Evolutionary conservation across 805 yeast species (phyloP).

Genomic region (Wickerhamiella parazyma): DNA sequence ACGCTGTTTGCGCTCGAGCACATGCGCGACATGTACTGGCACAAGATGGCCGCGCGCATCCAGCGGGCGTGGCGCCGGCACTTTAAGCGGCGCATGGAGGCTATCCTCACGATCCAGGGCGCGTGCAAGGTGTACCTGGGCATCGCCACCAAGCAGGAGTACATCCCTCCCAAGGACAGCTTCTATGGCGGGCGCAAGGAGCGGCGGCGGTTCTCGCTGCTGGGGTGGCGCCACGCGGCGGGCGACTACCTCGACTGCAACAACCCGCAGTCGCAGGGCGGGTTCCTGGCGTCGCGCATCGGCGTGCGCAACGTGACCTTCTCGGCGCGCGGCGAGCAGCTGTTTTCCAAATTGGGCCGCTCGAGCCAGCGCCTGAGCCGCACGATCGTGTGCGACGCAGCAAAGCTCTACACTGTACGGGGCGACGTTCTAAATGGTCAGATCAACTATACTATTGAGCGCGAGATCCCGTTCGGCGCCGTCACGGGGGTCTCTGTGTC

Average conservation of each 20-base stretch:
- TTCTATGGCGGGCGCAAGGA: slow-evolving; percentile 60
- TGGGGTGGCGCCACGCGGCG: slow-evolving; percentile 78
- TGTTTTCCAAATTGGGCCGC: slow-evolving; percentile 81
- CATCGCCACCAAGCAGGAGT: slow-evolving; percentile 66
- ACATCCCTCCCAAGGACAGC: slow-evolving; percentile 25
- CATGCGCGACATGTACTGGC: slow-evolving; percentile 95
- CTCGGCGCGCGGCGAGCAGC: slow-evolving; percentile 67
- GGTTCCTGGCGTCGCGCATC: slow-evolving; percentile 52
- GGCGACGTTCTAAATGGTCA: slow-evolving; percentile 57
- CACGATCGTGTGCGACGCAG: slow-evolving; percentile 53
- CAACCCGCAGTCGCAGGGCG: slow-evolving; percentile 61
- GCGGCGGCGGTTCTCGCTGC: slow-evolving; percentile 73
- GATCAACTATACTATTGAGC: slow-evolving; percentile 47
- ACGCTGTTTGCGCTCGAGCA: slow-evolving; percentile 90
- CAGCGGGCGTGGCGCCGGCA: slow-evolving; percentile 94
- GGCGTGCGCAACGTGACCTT: slow-evolving; percentile 68
- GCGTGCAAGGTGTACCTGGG: slow-evolving; percentile 74
- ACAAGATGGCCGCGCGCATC: slow-evolving; percentile 92
- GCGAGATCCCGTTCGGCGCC: slow-evolving; percentile 42
- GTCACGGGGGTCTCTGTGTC: slow-evolving; percentile 59
- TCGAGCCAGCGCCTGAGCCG: slow-evolving; percentile 70
- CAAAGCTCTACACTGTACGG: slow-evolving; percentile 53
- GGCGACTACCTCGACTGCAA: slow-evolving; percentile 92
- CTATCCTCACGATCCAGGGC: slow-evolving; percentile 64
- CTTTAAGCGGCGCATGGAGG: slow-evolving; percentile 65